A percentile compares a stretch with the other conserved stretches of the same genome.
Conservation (phyloP, 768 basidiomycete genomes). For the Leccinum variicolor region DNA sequence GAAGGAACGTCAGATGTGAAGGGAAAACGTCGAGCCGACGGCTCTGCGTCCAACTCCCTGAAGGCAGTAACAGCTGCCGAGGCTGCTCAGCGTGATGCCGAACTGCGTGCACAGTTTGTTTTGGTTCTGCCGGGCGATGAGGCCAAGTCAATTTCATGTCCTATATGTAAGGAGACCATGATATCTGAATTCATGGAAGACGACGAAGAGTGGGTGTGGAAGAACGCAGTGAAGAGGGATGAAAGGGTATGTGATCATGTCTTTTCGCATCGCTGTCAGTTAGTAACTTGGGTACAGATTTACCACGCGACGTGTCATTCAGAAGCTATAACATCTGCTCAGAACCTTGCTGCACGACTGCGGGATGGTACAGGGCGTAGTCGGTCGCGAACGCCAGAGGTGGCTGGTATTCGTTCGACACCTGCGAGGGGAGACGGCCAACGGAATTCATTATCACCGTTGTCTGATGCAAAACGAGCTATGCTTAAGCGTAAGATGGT, state of each 20-base stretch:
- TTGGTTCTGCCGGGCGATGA: constrained; percentile 90
- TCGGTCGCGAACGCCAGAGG: constrained; percentile 77
- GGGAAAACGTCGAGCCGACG: constrained; percentile 65
- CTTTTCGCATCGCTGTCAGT: neutral
- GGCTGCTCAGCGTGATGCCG: constrained; percentile 69
- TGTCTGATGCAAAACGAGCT: constrained; percentile 49
- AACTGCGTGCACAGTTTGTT: constrained; percentile 74
- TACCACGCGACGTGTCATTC: constrained; percentile 95
- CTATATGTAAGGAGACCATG: constrained; percentile 92
- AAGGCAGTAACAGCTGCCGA: constrained; percentile 62
- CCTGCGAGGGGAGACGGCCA: constrained; percentile 33
- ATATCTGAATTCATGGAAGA: constrained; percentile 93
- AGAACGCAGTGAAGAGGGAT: constrained; percentile 82
- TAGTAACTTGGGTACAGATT: constrained; percentile 48
- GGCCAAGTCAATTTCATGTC: constrained; percentile 80
- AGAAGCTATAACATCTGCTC: constrained; percentile 65
- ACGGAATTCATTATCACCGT: constrained; percentile 43
- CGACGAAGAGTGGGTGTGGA: constrained; percentile 98
- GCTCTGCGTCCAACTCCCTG: constrained; percentile 45
- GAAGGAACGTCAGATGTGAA: constrained; percentile 59
- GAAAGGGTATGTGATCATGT: constrained; percentile 58
- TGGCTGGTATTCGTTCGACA: constrained; percentile 32
- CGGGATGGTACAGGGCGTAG: constrained; percentile 62
- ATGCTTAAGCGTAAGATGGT: constrained; percentile 79
- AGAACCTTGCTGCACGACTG: constrained; percentile 63